Evolutionary conservation across 2,329 filamentous ascomycete genomes (phyloP).

Genomic region (Phoma sp.): DNA sequence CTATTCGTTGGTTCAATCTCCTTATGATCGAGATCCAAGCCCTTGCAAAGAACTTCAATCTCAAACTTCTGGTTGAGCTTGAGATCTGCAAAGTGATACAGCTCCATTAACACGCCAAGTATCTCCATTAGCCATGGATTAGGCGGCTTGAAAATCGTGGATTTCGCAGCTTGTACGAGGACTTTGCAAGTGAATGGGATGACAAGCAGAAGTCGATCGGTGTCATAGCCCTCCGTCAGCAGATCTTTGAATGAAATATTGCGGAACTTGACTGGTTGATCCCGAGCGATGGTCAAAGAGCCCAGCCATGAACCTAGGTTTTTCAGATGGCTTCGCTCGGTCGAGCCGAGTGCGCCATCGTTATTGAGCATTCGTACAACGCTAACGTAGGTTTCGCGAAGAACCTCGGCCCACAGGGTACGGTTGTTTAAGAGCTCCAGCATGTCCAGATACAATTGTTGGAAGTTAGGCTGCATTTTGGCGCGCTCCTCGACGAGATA

Average conservation of each 20-base stretch:
- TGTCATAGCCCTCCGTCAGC: slow-evolving; percentile 90
- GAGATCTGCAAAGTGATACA: slow-evolving; percentile 90
- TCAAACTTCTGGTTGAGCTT: slow-evolving; percentile 98
- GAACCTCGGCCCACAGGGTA: slow-evolving; percentile 82
- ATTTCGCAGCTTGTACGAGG: slow-evolving; percentile 80
- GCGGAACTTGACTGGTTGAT: slow-evolving; percentile 93
- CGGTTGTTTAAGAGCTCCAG: slow-evolving; percentile 82
- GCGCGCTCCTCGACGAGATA: slow-evolving; percentile 96
- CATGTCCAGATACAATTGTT: slow-evolving; percentile 88
- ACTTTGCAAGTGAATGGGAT: slow-evolving; percentile 99
- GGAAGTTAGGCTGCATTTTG: slow-evolving; percentile 97
- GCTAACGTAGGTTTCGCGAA: slow-evolving; percentile 89
- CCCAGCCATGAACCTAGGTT: slow-evolving; percentile 95
- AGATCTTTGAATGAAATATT: slow-evolving; percentile 98
- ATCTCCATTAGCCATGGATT: slow-evolving; percentile 99
- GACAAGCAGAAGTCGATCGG: slow-evolving; percentile 86
- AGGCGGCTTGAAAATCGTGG: slow-evolving; percentile 88
- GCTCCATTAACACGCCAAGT: slow-evolving; percentile 84
- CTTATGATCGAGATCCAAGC: slow-evolving; percentile 89
- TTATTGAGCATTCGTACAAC: slow-evolving; percentile 88
- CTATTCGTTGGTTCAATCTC: slow-evolving; percentile 85
- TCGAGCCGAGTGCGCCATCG: slow-evolving; percentile 82
- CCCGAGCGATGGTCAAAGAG: slow-evolving; percentile 86
- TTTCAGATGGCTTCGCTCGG: slow-evolving; percentile 87
- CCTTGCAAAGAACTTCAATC: slow-evolving; percentile 96